Base-by-base conservation (phyloP, 1,284 basidiomycete species). In the Dichomitus squalens region DNA sequence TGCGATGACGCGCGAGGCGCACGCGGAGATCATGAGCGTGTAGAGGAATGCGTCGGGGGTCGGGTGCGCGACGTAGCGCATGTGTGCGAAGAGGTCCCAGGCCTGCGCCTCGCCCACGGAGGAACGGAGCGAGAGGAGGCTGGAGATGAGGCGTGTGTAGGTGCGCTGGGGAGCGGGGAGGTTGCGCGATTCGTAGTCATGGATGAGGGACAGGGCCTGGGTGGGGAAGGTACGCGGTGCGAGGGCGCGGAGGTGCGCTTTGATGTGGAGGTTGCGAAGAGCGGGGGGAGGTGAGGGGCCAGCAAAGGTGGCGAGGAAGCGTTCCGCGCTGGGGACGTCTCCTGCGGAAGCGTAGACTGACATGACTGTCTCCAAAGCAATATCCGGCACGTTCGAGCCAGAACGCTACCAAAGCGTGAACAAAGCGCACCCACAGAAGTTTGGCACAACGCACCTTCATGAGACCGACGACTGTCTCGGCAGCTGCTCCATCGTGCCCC, bases 1-100 rank as follows among this genome's bases (percentile, higher is more conserved):
- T 0, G 77, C 65, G 2, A 60, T 51, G 18, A 66, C 49, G 14
- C 66, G 58, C 4, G 66, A 58, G 4, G 88, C 90, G 64, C 96
- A 98, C 0, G 93, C 90, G 1, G 83, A 81, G 65, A 99, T 95
- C 93, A 99, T 97, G 25, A 86, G 72, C 0, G 88, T 83, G 73
- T 96, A 99, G 5, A 96, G 74, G 16, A 81, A 73, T 2, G 80
- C 78, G 59, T 92, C 87, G 0, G 96, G 95, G 2, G 78, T 75
- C 0, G 94, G 87, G 68, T 99, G 95, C 0, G 96, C 93, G 6
- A 92, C 89, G 53, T 98, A 92, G 52, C 97, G 92, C 93, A 98
- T 97, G 71, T 98, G 95, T 2, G 92, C 79, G 71, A 95, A 98
- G 23, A 98, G 80, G 67, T 98, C 93, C 93, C 93, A 97, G 0